Conservation (phyloP, 208 protist genomes). For the Trypanosoma theileri region DNA sequence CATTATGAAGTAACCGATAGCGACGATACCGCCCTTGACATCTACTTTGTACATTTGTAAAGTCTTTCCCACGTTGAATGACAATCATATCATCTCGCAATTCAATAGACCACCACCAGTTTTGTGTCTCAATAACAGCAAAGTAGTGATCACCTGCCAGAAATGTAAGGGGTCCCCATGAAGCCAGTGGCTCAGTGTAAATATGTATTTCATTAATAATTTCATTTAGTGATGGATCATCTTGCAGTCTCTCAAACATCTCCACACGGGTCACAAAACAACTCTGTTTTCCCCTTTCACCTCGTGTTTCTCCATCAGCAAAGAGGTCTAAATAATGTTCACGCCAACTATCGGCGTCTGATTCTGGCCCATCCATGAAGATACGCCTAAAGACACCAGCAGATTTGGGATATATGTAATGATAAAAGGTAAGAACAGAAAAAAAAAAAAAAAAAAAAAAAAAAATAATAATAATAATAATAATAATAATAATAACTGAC, state of each 20-base stretch:
- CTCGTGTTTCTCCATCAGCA: conserved; percentile 42
- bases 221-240: conserved; percentile 41
- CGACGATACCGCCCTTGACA: conserved; percentile 48
- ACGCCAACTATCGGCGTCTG: background rate
- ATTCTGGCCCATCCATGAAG: conserved; percentile 1
- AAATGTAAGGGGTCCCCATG: conserved; percentile 12
- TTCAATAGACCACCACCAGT: conserved; percentile 66
- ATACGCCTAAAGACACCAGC: background rate
- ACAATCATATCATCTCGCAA: conserved; percentile 42
- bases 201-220: conserved; percentile 40
- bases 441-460: conserved; percentile 22
- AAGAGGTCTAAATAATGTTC: conserved; percentile 63
- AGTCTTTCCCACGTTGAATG: conserved; percentile 53
- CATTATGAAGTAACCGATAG: conserved; percentile 38
- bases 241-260: conserved; percentile 40
- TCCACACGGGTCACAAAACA: conserved; percentile 42
- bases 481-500: no score
- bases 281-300: conserved; percentile 35
- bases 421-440: background rate
- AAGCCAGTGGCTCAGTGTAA: conserved; percentile 37
- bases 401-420: background rate
- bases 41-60: conserved; percentile 50
- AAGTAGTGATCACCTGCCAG: conserved; percentile 30
- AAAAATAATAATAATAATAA: background rate
- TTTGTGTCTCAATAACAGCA: conserved; percentile 47